Evolutionary conservation across 2,329 filamentous ascomycete species (phyloP).

Genomic region (Cadophora malorum): DNA sequence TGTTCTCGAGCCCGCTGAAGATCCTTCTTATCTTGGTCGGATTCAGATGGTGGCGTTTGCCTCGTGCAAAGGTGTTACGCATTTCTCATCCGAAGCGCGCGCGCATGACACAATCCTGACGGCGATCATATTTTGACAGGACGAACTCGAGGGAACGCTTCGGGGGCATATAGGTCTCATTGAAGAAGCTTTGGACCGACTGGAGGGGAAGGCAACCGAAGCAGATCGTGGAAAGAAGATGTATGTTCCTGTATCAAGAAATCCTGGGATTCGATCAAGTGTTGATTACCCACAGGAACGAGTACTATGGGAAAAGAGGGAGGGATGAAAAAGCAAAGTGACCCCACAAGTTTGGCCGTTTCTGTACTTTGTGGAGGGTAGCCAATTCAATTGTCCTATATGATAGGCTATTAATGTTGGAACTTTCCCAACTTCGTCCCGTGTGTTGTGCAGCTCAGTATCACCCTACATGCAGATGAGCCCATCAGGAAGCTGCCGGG

Average conservation of each 20-base stretch:
- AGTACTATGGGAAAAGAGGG: constrained; percentile 33
- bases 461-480: constrained; percentile 17
- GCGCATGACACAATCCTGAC: constrained; percentile 25
- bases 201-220: constrained; percentile 33
- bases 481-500: not conserved
- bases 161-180: constrained; percentile 36
- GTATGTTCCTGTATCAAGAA: constrained; percentile 10
- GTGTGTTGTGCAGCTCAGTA: constrained; percentile 15
- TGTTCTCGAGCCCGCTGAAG: not conserved
- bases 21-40: constrained; percentile 5
- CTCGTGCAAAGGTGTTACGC: not conserved
- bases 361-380: not conserved
- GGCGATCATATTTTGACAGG: constrained; percentile 20
- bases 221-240: constrained; percentile 36
- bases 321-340: constrained; percentile 30
- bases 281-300: constrained; percentile 28
- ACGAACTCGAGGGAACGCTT: constrained; percentile 35
- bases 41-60: constrained; percentile 1
- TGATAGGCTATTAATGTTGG: constrained; percentile 21
- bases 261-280: not conserved
- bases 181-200: constrained; percentile 34
- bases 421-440: not conserved
- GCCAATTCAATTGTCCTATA: constrained; percentile 2
- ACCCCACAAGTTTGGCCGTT: constrained; percentile 19
- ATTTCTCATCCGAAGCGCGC: constrained; percentile 7